Evolutionary conservation across 2,329 filamentous ascomycete genomes (phyloP).

Genomic region (Phialophora verrucosa): DNA sequence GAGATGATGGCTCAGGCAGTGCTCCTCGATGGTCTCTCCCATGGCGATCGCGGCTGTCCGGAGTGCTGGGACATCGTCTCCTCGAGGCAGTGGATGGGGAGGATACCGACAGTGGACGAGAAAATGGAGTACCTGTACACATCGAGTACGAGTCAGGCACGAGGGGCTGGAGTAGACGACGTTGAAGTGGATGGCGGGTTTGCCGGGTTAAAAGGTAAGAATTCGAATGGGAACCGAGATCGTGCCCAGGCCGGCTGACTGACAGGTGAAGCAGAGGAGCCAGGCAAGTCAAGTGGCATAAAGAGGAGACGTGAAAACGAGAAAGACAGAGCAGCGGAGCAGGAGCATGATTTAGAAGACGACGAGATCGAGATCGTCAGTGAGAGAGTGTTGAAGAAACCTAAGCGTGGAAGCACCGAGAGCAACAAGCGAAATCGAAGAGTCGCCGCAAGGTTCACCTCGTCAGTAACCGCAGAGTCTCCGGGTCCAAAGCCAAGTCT

Average conservation of each 20-base stretch:
- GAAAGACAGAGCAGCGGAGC: neutral
- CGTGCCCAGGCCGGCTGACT: neutral
- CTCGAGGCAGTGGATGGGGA: neutral
- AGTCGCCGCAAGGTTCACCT: neutral
- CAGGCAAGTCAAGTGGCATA: neutral
- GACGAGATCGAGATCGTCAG: neutral
- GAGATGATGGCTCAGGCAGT: conserved; percentile 7
- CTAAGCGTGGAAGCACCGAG: neutral
- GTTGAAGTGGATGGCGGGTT: neutral
- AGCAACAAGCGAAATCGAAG: neutral
- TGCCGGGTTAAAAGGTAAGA: neutral
- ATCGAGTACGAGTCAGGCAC: neutral
- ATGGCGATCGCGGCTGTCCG: conserved; percentile 16
- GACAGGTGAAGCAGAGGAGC: neutral
- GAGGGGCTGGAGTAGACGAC: neutral
- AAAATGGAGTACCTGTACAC: conserved; percentile 2
- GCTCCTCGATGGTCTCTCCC: neutral
- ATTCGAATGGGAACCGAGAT: neutral
- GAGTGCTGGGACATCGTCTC: conserved; percentile 10
- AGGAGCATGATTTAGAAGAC: neutral
- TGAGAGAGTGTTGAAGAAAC: neutral
- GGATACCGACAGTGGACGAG: neutral
- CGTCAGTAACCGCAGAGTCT: neutral
- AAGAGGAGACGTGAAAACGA: neutral
- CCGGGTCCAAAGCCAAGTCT: neutral